Conservation (phyloP, 768 basidiomycete genomes). For the Hygrocybe coccinea region DNA sequence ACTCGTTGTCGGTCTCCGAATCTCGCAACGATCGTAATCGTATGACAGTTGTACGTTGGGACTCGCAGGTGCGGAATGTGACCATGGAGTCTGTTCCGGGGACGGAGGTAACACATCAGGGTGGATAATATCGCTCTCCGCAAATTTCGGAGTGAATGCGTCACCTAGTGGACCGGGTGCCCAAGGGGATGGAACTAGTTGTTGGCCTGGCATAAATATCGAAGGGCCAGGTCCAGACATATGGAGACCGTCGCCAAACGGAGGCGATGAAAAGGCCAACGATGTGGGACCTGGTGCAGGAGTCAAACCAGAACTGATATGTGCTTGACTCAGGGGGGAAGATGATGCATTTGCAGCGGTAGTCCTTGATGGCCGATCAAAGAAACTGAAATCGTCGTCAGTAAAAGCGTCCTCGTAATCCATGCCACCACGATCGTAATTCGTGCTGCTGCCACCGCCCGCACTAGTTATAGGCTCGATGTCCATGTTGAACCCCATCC, state of each 20-base stretch:
- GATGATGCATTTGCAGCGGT: conserved; percentile 10
- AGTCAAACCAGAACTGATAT: conserved; percentile 23
- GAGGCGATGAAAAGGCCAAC: conserved; percentile 29
- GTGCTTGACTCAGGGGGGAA: background rate
- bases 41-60: conserved; percentile 46
- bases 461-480: conserved; percentile 29
- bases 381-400: conserved; percentile 87
- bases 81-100: conserved; percentile 45
- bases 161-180: conserved; percentile 24
- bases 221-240: conserved; percentile 18
- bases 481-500: conserved; percentile 28
- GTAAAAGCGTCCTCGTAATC: conserved; percentile 67
- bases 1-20: background rate
- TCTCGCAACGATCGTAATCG: background rate
- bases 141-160: conserved; percentile 28
- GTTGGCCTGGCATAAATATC: conserved; percentile 16
- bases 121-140: conserved; percentile 23
- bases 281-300: conserved; percentile 31
- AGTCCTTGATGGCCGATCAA: conserved; percentile 52
- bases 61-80: conserved; percentile 46
- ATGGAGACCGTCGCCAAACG: conserved; percentile 21
- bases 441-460: conserved; percentile 26
- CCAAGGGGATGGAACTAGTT: conserved; percentile 21
- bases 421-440: conserved; percentile 25
- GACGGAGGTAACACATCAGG: conserved; percentile 48